A percentile compares a stretch with the other conserved stretches of the same genome.
Conservation (phyloP, 176 grass and related monocot genomes). For the Typha latifolia region DNA sequence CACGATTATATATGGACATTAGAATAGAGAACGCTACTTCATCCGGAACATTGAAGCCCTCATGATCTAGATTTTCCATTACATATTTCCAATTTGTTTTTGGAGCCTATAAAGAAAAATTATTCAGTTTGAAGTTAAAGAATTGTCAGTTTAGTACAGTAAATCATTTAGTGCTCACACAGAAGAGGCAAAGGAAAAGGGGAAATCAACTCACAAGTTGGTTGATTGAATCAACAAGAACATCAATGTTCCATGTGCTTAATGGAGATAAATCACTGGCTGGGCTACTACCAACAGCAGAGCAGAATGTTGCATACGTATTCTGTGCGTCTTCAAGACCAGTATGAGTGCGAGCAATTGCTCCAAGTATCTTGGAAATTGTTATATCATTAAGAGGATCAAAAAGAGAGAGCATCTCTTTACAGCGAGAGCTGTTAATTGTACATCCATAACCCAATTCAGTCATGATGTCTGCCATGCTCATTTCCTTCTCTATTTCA, state of each 20-base stretch:
- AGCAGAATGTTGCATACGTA: slow-evolving; percentile 59
- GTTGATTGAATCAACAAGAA: slow-evolving; percentile 78
- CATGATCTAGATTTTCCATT: slow-evolving; percentile 89
- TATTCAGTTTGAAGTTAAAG: slow-evolving; percentile 3
- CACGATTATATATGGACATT: slow-evolving; percentile 70
- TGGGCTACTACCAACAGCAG: slow-evolving; percentile 48
- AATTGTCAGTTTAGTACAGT: neutral
- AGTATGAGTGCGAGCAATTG: slow-evolving; percentile 34
- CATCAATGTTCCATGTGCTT: slow-evolving; percentile 67
- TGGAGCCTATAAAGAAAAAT: slow-evolving; percentile 41
- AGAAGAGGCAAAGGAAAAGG: neutral
- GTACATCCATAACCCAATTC: slow-evolving; percentile 70
- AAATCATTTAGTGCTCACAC: neutral
- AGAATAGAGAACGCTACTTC: slow-evolving; percentile 70
- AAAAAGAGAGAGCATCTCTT: slow-evolving; percentile 60
- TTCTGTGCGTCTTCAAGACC: slow-evolving; percentile 49
- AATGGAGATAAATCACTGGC: slow-evolving; percentile 38
- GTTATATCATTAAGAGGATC: slow-evolving; percentile 60
- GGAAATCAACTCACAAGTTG: slow-evolving; percentile 63
- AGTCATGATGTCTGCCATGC: slow-evolving; percentile 45
- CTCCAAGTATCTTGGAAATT: slow-evolving; percentile 71
- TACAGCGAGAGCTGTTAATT: slow-evolving; percentile 47
- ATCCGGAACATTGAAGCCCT: slow-evolving; percentile 81
- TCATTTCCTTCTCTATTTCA: slow-evolving; percentile 71
- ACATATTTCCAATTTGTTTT: slow-evolving; percentile 69